Base-by-base conservation (phyloP, 805 yeast species). In the Hanseniaspora valbyensis region DNA sequence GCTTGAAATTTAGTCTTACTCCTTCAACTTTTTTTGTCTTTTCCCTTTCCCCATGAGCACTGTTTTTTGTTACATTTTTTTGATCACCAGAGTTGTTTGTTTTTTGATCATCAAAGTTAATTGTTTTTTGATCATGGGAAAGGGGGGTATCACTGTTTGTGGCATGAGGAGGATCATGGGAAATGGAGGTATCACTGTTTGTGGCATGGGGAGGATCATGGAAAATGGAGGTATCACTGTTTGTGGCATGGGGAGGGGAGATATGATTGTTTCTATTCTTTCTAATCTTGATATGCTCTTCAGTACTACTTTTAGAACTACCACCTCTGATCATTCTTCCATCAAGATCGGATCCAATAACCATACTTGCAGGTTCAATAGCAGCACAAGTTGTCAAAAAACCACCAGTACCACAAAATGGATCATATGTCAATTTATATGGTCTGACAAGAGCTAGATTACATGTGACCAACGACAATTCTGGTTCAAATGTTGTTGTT, bases 331-430 rank as follows among this genome's bases (percentile, higher is more conserved):
- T 67, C 59, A 90, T 71, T 42, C 95, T 72, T 4, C 85, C 81
- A 62, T 92, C 97, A 48, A 92, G 89, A 63, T 92, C 98, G 0
- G 95, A 81, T 0, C 97, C 97, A 37, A 83, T 66, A 0, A 86
- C 76, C 9, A 79, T 58, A 0, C 90, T 92, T 1, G 95, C 95
- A 63, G 77, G 87, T 55, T 81, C 76, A 0, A 89, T 86, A 12
- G 88, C 95, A 0, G 96, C 89, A 25, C 44, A 30, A 24, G 51
- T 42, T 1, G 87, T 82, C 36, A 90, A 69, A 60, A 92, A 92
- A 19, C 96, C 86, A 0, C 98, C 98, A 0, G 98, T 92, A 0
- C 98, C 98, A 3, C 85, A 87, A 67, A 92, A 92, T 22, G 98
- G 98, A 65, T 92, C 98, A 61, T 86, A 90, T 61, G 83, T 76